Base-by-base conservation (phyloP, 1,284 basidiomycete genomes). In the Microbotryomycetes sp. region DNA sequence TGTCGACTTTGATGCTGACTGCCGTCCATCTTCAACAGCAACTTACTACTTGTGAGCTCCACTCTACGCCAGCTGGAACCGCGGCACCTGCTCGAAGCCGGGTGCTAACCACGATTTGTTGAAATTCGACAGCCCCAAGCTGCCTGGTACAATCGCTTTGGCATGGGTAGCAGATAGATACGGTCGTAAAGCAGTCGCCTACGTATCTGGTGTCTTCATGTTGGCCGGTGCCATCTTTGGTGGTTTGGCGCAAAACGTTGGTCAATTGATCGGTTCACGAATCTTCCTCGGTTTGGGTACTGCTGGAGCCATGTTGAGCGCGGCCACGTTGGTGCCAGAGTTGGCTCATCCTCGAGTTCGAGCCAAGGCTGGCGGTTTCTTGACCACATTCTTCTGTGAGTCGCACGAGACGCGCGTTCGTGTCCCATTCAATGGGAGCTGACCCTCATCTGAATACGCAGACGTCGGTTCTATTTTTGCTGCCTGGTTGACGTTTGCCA, bases 401-500 rank as follows among this genome's bases (percentile, higher is more conserved):
- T 42, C 12, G 36, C n/a, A 19, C 36, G 19, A 12, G 36, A 12
- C 36, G 36, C 36, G 36, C 19, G 19, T 19, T 42, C 36, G n/a
- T n/a, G 19, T 12, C 19, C 36, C 36, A 19, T 42, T 42, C 36
- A 42, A 9, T n/a, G n/a, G 36, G 36, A 42, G 19, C 36, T 25
- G 7, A 30, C 7, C 28, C 15, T 62, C 19, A 25, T 51, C 15
- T 48, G 55, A 5, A 49, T 54, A 29, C 42, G 82, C 81, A 82
- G 81, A 76, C 67, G 72, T 70, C 75, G 80, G 81, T 15, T 74
- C 80, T 31, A 63, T 66, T 56, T 82, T 84, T 62, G 86, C 86
- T 29, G 85, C 86, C 0, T 89, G 87, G 86, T 78, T 84, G 0
- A 84, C 85, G 1, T 89, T 82, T 72, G 70, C 75, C 36, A 81